These are phyloP conservation scores for Chlorencoelia australis DNA, from an alignment of 2,329 filamentous ascomycete species.

Conservation along the genomic window DNA sequence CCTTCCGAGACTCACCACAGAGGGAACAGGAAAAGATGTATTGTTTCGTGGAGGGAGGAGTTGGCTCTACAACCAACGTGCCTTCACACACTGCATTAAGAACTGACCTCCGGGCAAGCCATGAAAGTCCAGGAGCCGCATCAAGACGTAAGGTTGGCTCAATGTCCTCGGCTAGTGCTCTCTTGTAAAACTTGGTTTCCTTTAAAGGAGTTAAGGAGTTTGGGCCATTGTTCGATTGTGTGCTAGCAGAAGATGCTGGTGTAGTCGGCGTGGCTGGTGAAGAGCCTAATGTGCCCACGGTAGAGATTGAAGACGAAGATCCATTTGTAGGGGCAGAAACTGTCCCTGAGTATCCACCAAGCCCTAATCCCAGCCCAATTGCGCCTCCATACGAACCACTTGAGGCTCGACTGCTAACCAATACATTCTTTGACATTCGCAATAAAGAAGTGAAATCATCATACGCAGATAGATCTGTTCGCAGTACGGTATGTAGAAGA, in stretches of 20 bases:
- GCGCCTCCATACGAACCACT: constrained; percentile 60
- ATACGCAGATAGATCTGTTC: constrained; percentile 71
- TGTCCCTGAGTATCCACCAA: constrained; percentile 36
- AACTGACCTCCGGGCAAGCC: constrained; percentile 81
- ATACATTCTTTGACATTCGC: constrained; percentile 48
- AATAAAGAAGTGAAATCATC: constrained; percentile 78
- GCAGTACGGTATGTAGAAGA: constrained; percentile 71
- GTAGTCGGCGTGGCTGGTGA: constrained; percentile 50
- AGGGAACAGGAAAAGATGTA: constrained; percentile 53
- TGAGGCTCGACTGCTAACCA: constrained; percentile 53
- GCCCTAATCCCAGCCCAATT: constrained; percentile 35
- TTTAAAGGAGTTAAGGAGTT: constrained; percentile 55
- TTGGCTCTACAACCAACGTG: constrained; percentile 79
- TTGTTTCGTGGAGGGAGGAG: constrained; percentile 47
- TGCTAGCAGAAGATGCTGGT: constrained; percentile 42
- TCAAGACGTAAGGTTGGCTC: constrained; percentile 90
- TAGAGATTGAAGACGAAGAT: constrained; percentile 49
- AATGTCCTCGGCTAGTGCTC: constrained; percentile 78
- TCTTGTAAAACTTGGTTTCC: constrained; percentile 91
- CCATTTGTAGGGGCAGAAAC: constrained; percentile 40
- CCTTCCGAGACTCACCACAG: constrained; percentile 74
- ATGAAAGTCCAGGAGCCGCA: constrained; percentile 80
- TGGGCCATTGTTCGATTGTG: constrained; percentile 29
- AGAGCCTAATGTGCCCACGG: constrained; percentile 38
- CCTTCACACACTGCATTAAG: constrained; percentile 76